Evolutionary conservation across 192 early-diverging fungal genomes (phyloP).

Genomic region (Backusella australiensis): DNA sequence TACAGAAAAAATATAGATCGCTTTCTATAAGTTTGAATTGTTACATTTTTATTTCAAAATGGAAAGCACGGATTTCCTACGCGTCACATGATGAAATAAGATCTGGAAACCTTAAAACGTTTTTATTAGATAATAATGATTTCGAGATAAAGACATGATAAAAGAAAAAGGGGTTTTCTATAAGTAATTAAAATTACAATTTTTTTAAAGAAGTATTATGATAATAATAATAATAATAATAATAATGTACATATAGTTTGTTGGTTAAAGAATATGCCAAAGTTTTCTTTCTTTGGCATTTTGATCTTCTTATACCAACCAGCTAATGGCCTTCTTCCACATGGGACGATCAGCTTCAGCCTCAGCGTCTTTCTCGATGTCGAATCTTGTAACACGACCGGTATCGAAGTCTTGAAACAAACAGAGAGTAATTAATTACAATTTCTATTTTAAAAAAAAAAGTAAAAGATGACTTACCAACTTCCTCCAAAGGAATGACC

Average conservation of each 20-base stretch:
- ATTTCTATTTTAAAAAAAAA: not conserved
- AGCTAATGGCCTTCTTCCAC: not conserved
- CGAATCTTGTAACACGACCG: constrained; percentile 14
- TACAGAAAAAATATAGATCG: too few relatives aligned
- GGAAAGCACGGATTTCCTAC: not conserved
- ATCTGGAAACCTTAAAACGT: not conserved
- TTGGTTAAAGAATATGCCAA: not conserved
- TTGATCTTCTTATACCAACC: not conserved
- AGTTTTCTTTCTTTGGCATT: not conserved
- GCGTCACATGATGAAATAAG: not conserved
- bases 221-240: not conserved
- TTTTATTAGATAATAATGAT: not conserved
- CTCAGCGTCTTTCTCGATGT: constrained; percentile 17
- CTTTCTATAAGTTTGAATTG: not conserved
- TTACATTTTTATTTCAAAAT: not conserved
- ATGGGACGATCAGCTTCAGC: not conserved
- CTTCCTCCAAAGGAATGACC: constrained; percentile 56
- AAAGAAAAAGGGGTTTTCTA: not conserved
- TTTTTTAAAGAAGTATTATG: not conserved
- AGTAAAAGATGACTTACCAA: constrained; percentile 34
- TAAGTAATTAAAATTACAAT: not conserved
- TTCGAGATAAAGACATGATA: not conserved
- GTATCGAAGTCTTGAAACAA: constrained; percentile 18
- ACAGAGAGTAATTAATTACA: not conserved
- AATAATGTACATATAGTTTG: not conserved